Conservation (phyloP, 176 grass and related monocot species). For the Zea luxurians region DNA sequence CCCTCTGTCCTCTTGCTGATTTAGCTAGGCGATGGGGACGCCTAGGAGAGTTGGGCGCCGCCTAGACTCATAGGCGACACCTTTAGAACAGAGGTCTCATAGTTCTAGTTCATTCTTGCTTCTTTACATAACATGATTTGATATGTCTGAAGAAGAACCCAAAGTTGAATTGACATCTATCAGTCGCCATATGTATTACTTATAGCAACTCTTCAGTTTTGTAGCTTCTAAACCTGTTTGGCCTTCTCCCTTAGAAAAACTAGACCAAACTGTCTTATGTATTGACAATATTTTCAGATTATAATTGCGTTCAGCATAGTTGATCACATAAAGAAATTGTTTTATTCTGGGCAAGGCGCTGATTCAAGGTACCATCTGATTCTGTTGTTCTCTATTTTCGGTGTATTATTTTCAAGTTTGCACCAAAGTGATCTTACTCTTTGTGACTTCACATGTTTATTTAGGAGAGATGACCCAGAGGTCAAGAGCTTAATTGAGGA, state of each 20-base stretch:
- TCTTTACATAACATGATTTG: conserved; percentile 20
- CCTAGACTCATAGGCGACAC: no score
- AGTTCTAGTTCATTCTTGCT: conserved; percentile 9
- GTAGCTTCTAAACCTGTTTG: background rate
- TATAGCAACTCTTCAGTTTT: conserved; percentile 13
- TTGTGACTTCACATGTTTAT: conserved; percentile 31
- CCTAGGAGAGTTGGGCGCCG: no score
- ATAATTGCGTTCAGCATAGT: conserved; percentile 75
- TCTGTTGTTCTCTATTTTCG: conserved; percentile 17
- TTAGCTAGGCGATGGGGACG: no score
- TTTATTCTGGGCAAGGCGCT: conserved; percentile 63
- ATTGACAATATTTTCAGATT: conserved; percentile 55
- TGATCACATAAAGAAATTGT: conserved; percentile 74
- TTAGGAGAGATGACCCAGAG: conserved; percentile 80
- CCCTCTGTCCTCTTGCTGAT: no score
- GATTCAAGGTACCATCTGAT: conserved; percentile 53
- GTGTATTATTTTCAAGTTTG: conserved; percentile 14
- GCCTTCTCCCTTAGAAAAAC: conserved; percentile 9
- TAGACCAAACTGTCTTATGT: conserved; percentile 14
- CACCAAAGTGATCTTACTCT: conserved; percentile 17
- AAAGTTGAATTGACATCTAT: conserved; percentile 17
- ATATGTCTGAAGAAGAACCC: conserved; percentile 4
- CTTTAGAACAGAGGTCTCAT: background rate
- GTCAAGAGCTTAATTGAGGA: conserved; percentile 58
- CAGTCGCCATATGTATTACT: conserved; percentile 6